phyloP scores from a whole-genome alignment of 139 green algal genomes.

The Axilococcus clingmanii region DNA sequence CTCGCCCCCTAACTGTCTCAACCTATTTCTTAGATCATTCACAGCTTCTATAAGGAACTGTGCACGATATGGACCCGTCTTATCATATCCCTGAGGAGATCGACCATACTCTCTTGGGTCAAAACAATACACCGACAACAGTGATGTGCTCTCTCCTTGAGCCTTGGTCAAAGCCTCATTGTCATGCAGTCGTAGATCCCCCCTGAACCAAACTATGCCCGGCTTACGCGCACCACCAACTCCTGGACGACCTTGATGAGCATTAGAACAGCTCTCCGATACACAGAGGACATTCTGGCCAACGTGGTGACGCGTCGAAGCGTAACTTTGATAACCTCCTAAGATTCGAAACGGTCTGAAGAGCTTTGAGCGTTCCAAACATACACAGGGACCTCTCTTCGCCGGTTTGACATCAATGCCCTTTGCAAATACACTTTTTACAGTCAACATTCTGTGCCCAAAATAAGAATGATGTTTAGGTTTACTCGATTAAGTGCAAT shows the following conservation, averaged over 20 bases:
- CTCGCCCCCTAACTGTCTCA: constrained; percentile 32
- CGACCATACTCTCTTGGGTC: constrained; percentile 46
- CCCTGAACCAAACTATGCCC: constrained; percentile 29
- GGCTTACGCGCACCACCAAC: constrained; percentile 4
- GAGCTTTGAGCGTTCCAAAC: no score
- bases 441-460: no score
- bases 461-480: no score
- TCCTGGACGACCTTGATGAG: neutral
- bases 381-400: no score
- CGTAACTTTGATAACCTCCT: no score
- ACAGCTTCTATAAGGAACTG: constrained; percentile 48
- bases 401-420: no score
- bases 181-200: constrained; percentile 49
- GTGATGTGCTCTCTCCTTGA: constrained; percentile 14
- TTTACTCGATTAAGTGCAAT: no score
- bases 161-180: constrained; percentile 38
- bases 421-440: no score
- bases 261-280: no score
- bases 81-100: constrained; percentile 38
- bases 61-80: constrained; percentile 22
- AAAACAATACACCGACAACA: constrained; percentile 51
- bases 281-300: no score
- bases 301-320: no score
- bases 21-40: constrained; percentile 32
- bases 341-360: no score